Percentiles rank a stretch among this genome's conserved stretches.
Evolutionary conservation across 768 basidiomycete species (phyloP).

Genomic region (Tricholoma terreum): DNA sequence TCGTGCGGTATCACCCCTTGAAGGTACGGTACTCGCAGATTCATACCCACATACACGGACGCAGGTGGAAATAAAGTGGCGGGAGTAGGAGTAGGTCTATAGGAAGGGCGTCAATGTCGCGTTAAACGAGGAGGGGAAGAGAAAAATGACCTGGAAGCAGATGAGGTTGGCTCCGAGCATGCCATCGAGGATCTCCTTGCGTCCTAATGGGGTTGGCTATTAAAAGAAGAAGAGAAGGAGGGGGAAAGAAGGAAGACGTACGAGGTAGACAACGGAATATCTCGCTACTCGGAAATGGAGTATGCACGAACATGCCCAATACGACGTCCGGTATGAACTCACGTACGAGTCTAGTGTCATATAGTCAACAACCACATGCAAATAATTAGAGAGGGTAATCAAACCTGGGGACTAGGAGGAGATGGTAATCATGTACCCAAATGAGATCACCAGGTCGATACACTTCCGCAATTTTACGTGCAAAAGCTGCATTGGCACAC

Average conservation of each 20-base stretch:
- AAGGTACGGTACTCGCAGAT: conserved; percentile 37
- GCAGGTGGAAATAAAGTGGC: conserved; percentile 93
- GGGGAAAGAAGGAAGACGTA: conserved; percentile 19
- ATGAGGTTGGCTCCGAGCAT: conserved; percentile 97
- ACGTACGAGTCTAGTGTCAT: conserved; percentile 56
- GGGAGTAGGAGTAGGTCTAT: conserved; percentile 88
- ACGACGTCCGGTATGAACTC: conserved; percentile 64
- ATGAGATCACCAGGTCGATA: conserved; percentile 90
- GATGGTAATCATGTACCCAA: conserved; percentile 95
- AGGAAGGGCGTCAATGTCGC: background rate
- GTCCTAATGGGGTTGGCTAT: background rate
- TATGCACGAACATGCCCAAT: conserved; percentile 94
- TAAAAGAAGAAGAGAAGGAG: background rate
- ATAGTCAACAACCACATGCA: background rate
- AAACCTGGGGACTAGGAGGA: conserved; percentile 78
- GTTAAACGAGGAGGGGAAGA: background rate
- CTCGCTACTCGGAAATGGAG: conserved; percentile 95
- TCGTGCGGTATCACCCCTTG: background rate
- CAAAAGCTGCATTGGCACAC: conserved; percentile 83
- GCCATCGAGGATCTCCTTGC: conserved; percentile 93
- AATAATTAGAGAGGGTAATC: conserved; percentile 9
- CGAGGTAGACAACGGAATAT: conserved; percentile 92
- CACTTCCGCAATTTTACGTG: conserved; percentile 64
- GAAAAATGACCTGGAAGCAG: conserved; percentile 73
- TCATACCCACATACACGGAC: conserved; percentile 97